Percentiles rank a stretch among this genome's conserved stretches.
These are phyloP conservation scores for Candida quercuum DNA, from an alignment of 805 yeast species.

Conservation along the genomic window DNA sequence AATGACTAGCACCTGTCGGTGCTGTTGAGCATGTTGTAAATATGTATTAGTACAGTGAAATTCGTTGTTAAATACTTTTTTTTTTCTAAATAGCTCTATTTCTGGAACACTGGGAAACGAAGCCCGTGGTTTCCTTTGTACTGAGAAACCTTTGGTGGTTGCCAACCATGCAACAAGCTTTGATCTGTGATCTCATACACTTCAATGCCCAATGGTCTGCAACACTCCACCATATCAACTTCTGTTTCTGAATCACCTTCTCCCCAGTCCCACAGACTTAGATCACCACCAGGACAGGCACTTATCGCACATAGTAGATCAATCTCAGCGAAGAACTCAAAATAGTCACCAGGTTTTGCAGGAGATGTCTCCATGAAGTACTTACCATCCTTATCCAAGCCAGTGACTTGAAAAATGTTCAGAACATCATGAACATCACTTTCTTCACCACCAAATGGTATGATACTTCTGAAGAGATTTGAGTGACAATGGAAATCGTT, in stretches of 20 bases:
- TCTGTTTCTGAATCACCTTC: constrained; percentile 41
- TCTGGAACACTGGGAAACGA: constrained; percentile 21
- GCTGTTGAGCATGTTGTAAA: no score
- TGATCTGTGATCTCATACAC: constrained; percentile 49
- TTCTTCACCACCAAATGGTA: constrained; percentile 58
- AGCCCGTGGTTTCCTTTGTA: constrained; percentile 57
- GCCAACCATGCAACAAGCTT: constrained; percentile 43
- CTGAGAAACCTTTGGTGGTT: constrained; percentile 41
- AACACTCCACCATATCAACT: constrained; percentile 53
- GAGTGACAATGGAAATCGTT: constrained; percentile 66
- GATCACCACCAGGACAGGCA: constrained; percentile 69
- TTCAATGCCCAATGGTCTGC: constrained; percentile 60
- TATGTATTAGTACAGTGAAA: background rate
- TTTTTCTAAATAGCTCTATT: no score
- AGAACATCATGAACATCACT: constrained; percentile 65
- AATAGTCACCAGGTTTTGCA: constrained; percentile 51
- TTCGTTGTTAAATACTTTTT: no score
- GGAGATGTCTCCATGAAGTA: constrained; percentile 71
- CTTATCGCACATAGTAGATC: constrained; percentile 59
- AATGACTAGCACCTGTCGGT: no score
- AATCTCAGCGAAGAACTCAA: constrained; percentile 63
- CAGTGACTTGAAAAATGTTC: constrained; percentile 67
- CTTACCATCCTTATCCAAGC: constrained; percentile 58
- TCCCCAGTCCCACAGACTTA: constrained; percentile 70
- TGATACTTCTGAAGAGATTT: constrained; percentile 52